Evolutionary conservation across 2,329 filamentous ascomycete species (phyloP).

Genomic region (Epichloe amarillans): DNA sequence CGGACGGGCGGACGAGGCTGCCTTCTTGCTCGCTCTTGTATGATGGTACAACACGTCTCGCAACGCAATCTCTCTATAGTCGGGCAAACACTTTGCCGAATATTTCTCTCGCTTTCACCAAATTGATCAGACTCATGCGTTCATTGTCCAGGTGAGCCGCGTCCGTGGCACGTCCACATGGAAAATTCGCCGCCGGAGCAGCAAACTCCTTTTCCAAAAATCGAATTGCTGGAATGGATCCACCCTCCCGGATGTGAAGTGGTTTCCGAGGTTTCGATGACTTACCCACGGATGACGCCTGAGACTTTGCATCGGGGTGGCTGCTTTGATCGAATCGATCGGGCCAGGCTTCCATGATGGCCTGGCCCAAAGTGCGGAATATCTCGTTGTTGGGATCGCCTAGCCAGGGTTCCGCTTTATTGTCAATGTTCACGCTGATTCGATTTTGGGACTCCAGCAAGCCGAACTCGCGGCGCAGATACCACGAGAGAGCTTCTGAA

Average conservation of each 20-base stretch:
- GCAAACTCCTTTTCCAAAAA: constrained; percentile 91
- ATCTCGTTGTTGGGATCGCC: constrained; percentile 84
- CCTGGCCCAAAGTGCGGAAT: constrained; percentile 75
- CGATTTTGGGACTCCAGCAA: constrained; percentile 68
- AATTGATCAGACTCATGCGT: constrained; percentile 71
- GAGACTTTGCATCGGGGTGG: constrained; percentile 4
- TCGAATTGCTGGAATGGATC: constrained; percentile 84
- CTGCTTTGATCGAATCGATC: constrained; percentile 28
- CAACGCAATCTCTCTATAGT: constrained; percentile 24
- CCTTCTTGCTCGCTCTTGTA: constrained; percentile 1
- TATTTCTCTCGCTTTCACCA: constrained; percentile 85
- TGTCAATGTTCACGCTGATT: constrained; percentile 73
- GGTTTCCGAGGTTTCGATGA: constrained; percentile 41
- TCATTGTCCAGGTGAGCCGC: constrained; percentile 92
- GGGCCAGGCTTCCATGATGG: constrained; percentile 75
- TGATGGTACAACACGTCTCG: background rate
- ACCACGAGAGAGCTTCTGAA: constrained; percentile 50
- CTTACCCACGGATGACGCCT: constrained; percentile 1
- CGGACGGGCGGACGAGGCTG: background rate
- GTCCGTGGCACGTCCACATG: constrained; percentile 90
- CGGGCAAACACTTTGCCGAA: constrained; percentile 74
- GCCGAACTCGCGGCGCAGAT: constrained; percentile 58
- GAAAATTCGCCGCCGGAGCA: constrained; percentile 82
- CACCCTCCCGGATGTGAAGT: constrained; percentile 89
- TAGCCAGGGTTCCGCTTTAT: constrained; percentile 91